phyloP scores from a whole-genome alignment of 2,329 filamentous ascomycete genomes.

The Stachybotrys echinatus region DNA sequence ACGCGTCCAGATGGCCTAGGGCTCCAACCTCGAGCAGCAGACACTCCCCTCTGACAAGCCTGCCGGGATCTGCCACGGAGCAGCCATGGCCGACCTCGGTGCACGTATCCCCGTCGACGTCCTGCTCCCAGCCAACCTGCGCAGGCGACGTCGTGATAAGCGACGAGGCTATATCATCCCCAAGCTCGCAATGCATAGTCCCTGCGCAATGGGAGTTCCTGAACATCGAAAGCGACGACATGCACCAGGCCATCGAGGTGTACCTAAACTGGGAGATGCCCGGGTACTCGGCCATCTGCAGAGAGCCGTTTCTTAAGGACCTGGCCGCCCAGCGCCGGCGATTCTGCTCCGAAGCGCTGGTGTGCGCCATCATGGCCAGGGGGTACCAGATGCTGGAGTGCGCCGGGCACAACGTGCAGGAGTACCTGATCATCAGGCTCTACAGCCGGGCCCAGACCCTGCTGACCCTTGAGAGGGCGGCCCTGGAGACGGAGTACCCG shows the following conservation, averaged over 20 bases:
- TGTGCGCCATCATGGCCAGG: conserved; percentile 3
- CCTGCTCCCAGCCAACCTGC: too few relatives aligned
- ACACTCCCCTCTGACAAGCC: too few relatives aligned
- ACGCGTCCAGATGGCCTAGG: neutral
- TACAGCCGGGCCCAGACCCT: conserved; percentile 1
- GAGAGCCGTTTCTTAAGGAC: conserved; percentile 2
- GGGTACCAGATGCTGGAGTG: conserved; percentile 2
- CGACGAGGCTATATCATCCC: too few relatives aligned
- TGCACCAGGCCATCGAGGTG: neutral
- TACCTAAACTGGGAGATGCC: conserved; percentile 1
- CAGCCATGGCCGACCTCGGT: neutral
- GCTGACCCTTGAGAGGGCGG: neutral
- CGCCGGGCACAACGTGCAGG: neutral
- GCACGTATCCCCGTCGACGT: neutral
- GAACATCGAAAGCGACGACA: neutral
- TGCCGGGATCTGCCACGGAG: neutral
- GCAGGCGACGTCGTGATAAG: too few relatives aligned
- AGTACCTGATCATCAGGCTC: neutral
- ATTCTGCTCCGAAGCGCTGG: conserved; percentile 2
- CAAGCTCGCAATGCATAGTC: neutral
- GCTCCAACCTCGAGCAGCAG: neutral
- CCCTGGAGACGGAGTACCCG: neutral
- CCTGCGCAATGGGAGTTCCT: neutral
- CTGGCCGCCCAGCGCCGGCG: neutral
- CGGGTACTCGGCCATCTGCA: neutral